phyloP scores from a whole-genome alignment of 2,329 filamentous ascomycete species.

The Pleomassaria siparia region DNA sequence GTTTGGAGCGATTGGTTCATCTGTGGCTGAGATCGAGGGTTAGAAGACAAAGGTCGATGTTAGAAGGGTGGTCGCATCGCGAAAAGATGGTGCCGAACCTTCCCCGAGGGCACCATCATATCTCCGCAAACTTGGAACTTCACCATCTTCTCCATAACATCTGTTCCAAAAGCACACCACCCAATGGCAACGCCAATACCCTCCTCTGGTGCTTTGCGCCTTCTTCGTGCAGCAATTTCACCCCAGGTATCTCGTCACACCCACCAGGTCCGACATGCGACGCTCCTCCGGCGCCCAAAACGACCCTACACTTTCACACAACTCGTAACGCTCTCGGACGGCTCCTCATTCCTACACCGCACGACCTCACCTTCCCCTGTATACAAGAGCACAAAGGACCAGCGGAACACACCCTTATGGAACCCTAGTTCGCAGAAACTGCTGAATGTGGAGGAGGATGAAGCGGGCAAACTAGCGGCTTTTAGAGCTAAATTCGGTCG shows the following conservation, averaged over 20 bases:
- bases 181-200: conserved; percentile 37
- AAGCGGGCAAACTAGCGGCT: conserved; percentile 83
- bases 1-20: not conserved
- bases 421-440: conserved; percentile 81
- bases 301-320: conserved; percentile 98
- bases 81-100: conserved; percentile 19
- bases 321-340: conserved; percentile 88
- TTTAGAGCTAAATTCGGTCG: conserved; percentile 85
- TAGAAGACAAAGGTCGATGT: not conserved
- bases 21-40: not conserved
- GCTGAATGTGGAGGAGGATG: conserved; percentile 88
- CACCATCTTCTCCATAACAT: conserved; percentile 5
- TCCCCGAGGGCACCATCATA: conserved; percentile 10
- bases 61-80: not conserved
- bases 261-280: conserved; percentile 73
- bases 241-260: conserved; percentile 16
- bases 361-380: conserved; percentile 71
- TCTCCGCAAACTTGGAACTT: conserved; percentile 26
- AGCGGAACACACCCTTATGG: conserved; percentile 86
- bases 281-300: conserved; percentile 82
- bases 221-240: conserved; percentile 29
- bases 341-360: conserved; percentile 77
- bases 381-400: conserved; percentile 73
- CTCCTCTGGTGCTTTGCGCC: conserved; percentile 34
- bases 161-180: conserved; percentile 6